phyloP scores from a whole-genome alignment of 192 early-diverging fungal genomes.

The Umbelopsis sp. region DNA sequence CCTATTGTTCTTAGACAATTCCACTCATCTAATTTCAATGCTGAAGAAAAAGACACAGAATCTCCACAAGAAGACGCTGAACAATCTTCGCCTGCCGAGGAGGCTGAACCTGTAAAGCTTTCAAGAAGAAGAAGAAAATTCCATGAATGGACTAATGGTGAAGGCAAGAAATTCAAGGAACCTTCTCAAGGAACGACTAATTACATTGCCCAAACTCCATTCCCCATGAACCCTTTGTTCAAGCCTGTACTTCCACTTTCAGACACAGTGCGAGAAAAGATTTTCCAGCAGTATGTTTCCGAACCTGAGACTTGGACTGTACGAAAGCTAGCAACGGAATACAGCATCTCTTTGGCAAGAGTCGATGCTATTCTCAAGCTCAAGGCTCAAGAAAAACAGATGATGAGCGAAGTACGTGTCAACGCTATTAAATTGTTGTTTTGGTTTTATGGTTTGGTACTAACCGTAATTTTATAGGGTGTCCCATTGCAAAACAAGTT shows the following conservation, averaged over 20 bases:
- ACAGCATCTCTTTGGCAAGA: constrained; percentile 77
- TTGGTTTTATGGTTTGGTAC: background rate
- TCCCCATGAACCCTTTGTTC: constrained; percentile 91
- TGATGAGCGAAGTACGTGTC: constrained; percentile 60
- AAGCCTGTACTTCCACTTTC: constrained; percentile 74
- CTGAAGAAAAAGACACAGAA: constrained; percentile 5
- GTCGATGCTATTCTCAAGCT: constrained; percentile 90
- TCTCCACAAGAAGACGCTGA: background rate
- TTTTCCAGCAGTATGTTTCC: constrained; percentile 67
- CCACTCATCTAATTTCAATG: background rate
- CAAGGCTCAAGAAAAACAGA: constrained; percentile 76
- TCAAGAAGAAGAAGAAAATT: constrained; percentile 39
- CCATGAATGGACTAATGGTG: constrained; percentile 32
- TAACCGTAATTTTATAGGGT: constrained; percentile 36
- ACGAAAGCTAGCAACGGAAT: constrained; percentile 69
- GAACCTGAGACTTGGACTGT: constrained; percentile 66
- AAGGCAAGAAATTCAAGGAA: constrained; percentile 27
- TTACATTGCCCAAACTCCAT: constrained; percentile 56
- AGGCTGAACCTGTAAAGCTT: constrained; percentile 32
- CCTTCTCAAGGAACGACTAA: constrained; percentile 38
- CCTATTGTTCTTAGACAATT: background rate
- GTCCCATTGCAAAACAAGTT: constrained; percentile 67
- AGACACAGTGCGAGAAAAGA: constrained; percentile 65
- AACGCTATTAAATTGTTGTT: background rate
- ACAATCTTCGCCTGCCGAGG: constrained; percentile 1